Evolutionary conservation across 2,329 filamentous ascomycete genomes (phyloP).

Genomic region (Pseudocercospora musae): DNA sequence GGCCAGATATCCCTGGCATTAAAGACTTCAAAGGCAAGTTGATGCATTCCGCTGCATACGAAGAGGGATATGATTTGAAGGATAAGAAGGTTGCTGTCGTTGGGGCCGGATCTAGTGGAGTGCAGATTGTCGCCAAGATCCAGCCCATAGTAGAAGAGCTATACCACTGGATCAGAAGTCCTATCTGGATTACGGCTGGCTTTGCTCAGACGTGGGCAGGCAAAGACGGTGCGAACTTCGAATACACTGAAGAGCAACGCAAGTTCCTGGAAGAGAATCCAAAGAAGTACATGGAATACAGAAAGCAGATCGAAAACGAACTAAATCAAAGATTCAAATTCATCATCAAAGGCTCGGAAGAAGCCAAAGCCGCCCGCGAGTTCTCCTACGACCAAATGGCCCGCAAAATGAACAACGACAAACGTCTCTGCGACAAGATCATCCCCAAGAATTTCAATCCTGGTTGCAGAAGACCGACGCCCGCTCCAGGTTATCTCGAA

Average conservation of each 20-base stretch:
- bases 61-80: conserved; percentile 39
- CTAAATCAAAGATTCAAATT: conserved; percentile 54
- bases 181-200: conserved; percentile 49
- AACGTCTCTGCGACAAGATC: conserved; percentile 42
- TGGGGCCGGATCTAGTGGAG: conserved; percentile 41
- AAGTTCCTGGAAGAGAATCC: conserved; percentile 41
- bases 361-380: conserved; percentile 44
- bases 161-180: conserved; percentile 44
- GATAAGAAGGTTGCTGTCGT: conserved; percentile 45
- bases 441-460: conserved; percentile 47
- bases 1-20: conserved; percentile 43
- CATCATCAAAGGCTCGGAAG: conserved; percentile 49
- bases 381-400: conserved; percentile 42
- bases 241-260: conserved; percentile 43
- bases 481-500: conserved; percentile 44
- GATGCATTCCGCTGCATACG: conserved; percentile 45
- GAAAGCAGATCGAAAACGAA: conserved; percentile 49
- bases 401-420: conserved; percentile 39
- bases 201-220: conserved; percentile 49
- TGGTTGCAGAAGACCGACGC: conserved; percentile 42
- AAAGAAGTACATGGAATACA: conserved; percentile 46
- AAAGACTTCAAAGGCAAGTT: conserved; percentile 44
- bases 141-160: conserved; percentile 39
- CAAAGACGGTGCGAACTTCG: conserved; percentile 48
- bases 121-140: conserved; percentile 45